phyloP scores from a whole-genome alignment of 1,284 basidiomycete species.

The Melampsora occidentalis region DNA sequence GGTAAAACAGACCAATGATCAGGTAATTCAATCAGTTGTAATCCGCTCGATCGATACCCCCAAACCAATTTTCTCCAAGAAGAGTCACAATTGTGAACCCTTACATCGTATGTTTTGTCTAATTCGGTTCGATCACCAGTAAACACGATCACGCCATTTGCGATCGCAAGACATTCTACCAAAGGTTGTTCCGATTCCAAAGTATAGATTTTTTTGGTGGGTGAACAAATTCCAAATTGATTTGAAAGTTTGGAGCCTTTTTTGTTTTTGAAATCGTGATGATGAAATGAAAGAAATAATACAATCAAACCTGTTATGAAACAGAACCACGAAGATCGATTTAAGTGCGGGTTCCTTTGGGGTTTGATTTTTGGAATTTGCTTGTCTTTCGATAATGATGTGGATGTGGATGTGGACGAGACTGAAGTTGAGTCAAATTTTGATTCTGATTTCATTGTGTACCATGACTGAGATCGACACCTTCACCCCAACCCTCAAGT shows the following conservation, averaged over 20 bases:
- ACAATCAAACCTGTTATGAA: no score
- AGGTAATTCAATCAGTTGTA: background rate
- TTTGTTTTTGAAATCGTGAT: no score
- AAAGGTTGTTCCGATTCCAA: background rate
- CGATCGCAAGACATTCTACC: conserved; percentile 27
- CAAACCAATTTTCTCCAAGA: background rate
- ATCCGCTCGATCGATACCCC: background rate
- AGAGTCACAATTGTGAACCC: background rate
- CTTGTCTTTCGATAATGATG: no score
- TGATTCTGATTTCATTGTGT: no score
- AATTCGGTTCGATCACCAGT: conserved; percentile 14
- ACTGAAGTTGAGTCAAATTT: no score
- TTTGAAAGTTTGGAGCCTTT: background rate
- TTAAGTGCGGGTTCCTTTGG: no score
- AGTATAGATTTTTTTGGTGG: conserved; percentile 25
- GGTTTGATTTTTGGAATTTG: no score
- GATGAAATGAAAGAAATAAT: no score
- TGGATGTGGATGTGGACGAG: no score
- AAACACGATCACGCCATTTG: conserved; percentile 9
- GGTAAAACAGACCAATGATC: conserved; percentile 9
- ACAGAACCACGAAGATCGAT: no score
- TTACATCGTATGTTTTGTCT: background rate
- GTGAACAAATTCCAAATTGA: background rate
- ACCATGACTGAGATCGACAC: no score
- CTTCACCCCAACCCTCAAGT: no score